A percentile compares a stretch with the other conserved stretches of the same genome.
phyloP scores from a whole-genome alignment of 176 grass and related monocot species.

The Cocos nucifera region DNA sequence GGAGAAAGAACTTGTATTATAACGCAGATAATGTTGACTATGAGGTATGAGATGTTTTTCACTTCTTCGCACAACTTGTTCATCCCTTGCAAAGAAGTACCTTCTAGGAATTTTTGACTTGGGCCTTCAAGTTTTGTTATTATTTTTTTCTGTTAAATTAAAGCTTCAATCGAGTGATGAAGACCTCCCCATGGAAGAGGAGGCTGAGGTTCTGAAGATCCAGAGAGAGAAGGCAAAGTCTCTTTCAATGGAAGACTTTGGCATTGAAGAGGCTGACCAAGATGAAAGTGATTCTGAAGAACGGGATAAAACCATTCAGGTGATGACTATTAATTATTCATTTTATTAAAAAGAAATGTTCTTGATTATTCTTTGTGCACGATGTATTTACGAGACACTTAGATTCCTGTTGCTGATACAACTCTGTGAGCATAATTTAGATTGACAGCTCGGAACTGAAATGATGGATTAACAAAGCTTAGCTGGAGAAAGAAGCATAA shows the following conservation, averaged over 20 bases:
- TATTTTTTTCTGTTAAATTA: constrained; percentile 18
- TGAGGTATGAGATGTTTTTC: constrained; percentile 20
- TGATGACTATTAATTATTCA: constrained; percentile 15
- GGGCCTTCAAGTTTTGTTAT: neutral
- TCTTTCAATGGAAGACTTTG: constrained; percentile 75
- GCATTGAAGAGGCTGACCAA: constrained; percentile 38
- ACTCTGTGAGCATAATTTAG: too few relatives aligned
- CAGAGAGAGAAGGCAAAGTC: constrained; percentile 38
- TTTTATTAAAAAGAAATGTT: constrained; percentile 2
- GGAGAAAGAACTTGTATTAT: constrained; percentile 53
- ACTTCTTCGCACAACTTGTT: too few relatives aligned
- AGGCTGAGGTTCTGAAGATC: constrained; percentile 46
- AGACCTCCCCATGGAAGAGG: constrained; percentile 48
- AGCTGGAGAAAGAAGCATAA: too few relatives aligned
- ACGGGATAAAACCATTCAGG: constrained; percentile 35
- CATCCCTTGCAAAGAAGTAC: too few relatives aligned
- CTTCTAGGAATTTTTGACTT: too few relatives aligned
- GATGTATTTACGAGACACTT: too few relatives aligned
- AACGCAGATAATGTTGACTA: constrained; percentile 33
- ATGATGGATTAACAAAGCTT: too few relatives aligned
- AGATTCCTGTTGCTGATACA: too few relatives aligned
- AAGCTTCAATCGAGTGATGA: constrained; percentile 53
- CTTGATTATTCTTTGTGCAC: neutral
- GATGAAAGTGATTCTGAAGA: constrained; percentile 36
- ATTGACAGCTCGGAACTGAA: too few relatives aligned